Evolutionary conservation across 2,329 filamentous ascomycete genomes (phyloP), one percentile per base, ranked within the genome.

Genomic region (Talaromyces sp.): DNA sequence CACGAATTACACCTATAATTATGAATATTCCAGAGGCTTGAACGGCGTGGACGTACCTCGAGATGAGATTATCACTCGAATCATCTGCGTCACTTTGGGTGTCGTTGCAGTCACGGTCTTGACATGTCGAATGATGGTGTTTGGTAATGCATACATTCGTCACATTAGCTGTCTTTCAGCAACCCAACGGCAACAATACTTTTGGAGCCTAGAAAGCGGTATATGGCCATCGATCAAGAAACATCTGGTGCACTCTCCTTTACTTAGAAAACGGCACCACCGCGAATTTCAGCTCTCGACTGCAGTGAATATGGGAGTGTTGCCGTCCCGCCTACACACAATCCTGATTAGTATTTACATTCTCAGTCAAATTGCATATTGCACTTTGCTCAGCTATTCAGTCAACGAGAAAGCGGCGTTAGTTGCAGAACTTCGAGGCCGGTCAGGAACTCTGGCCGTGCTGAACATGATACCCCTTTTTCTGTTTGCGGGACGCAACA

Each of bases 401-500:
- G 72, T 74, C 58, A 78, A 79, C 50, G 70, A 77, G 37, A 77
- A 75, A 60, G 73, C 75, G 54, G 83, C 88, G 2, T 81, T 96
- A 31, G 81, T 90, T 33, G 93, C 93, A 25, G 90, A 96, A 72
- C 82, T 97, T 48, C 88, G 95, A 69, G 93, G 93, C 40, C 87
- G 95, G 63, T 90, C 90, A 6, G 95, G 95, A 61, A 89, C 88
- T 8, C 83, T 99, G 66, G 88, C 93, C 4, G 82, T 92, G 11
- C 84, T 96, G 70, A 99, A 97, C 79, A 90, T 98, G 86, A 86
- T 99, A 35, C 93, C 95, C 5, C 86, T 97, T 33, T 84, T 98
- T 70, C 85, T 98, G 67, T 85, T 98, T 63, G 92, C 93, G 12
- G 88, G 92, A 39, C 89, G 95, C 73, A 98, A 98, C 81, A 99